Percentiles rank a stretch among this genome's conserved stretches.
phyloP scores from a whole-genome alignment of 139 green algal species.

The Volvox africanus region DNA sequence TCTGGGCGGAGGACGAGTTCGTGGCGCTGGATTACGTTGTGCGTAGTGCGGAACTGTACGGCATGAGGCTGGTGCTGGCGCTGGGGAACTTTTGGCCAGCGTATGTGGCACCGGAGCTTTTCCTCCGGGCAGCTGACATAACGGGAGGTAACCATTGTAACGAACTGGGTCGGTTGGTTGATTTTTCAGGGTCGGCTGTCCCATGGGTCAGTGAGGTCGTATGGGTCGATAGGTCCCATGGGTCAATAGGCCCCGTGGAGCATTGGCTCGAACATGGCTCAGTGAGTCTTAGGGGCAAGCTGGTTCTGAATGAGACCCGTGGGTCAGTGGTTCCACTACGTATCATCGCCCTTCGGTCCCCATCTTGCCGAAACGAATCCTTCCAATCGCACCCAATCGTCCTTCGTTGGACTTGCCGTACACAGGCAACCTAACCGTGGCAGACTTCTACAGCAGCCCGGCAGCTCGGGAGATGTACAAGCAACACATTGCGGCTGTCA shows the following conservation, averaged over 20 bases:
- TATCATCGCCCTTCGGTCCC: too few relatives aligned
- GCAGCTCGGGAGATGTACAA: constrained; percentile 25
- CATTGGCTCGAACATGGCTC: too few relatives aligned
- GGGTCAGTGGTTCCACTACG: too few relatives aligned
- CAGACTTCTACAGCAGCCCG: constrained; percentile 40
- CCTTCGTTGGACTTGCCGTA: not conserved
- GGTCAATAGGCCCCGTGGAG: too few relatives aligned
- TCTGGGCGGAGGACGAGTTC: constrained; percentile 32
- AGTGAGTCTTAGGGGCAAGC: too few relatives aligned
- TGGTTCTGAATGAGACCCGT: too few relatives aligned
- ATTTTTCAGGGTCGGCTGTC: too few relatives aligned
- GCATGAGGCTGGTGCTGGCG: constrained; percentile 48
- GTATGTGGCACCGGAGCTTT: constrained; percentile 60
- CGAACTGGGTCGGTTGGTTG: not conserved
- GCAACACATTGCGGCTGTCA: constrained; percentile 31
- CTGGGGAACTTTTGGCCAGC: constrained; percentile 63
- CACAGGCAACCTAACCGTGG: constrained; percentile 16
- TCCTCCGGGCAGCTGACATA: constrained; percentile 20
- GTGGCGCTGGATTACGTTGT: constrained; percentile 17
- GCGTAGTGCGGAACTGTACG: not conserved
- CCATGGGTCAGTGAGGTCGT: too few relatives aligned
- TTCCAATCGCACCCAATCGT: not conserved
- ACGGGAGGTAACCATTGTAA: not conserved
- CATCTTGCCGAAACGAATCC: not conserved
- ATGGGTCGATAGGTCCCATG: too few relatives aligned